Evolutionary conservation across 2,329 filamentous ascomycete genomes (phyloP).

Genomic region (Aspergillus sp.): DNA sequence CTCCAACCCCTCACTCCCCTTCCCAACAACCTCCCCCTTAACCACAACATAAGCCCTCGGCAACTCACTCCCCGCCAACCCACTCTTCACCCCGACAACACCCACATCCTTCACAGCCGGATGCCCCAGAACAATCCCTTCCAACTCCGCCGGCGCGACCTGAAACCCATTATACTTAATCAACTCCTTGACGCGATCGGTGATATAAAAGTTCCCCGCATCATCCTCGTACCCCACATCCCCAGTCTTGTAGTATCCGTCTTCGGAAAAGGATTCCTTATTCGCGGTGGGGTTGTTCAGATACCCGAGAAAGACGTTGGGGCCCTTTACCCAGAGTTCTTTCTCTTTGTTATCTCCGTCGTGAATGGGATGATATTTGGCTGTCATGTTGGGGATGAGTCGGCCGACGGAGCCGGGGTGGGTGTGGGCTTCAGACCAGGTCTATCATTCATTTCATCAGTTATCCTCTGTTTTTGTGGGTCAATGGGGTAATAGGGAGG

Average conservation of each 20-base stretch:
- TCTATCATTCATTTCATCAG: neutral
- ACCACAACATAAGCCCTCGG: slow-evolving; percentile 60
- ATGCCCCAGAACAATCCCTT: slow-evolving; percentile 47
- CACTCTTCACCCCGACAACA: slow-evolving; percentile 58
- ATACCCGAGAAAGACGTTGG: slow-evolving; percentile 76
- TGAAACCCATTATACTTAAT: slow-evolving; percentile 66
- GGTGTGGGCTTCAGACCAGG: slow-evolving; percentile 13
- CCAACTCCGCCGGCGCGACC: slow-evolving; percentile 64
- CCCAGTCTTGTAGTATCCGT: slow-evolving; percentile 79
- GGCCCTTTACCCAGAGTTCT: slow-evolving; percentile 69
- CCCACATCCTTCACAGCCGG: slow-evolving; percentile 54
- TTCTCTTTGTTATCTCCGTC: slow-evolving; percentile 38
- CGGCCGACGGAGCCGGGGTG: slow-evolving; percentile 16
- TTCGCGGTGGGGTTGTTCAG: slow-evolving; percentile 70
- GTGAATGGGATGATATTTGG: slow-evolving; percentile 11
- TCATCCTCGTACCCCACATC: slow-evolving; percentile 72
- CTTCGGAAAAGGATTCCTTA: slow-evolving; percentile 64
- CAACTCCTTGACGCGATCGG: slow-evolving; percentile 67
- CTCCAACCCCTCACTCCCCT: slow-evolving; percentile 41
- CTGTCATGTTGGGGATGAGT: slow-evolving; percentile 22
- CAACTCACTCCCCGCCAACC: slow-evolving; percentile 60
- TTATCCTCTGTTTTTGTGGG: neutral
- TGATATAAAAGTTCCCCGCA: slow-evolving; percentile 76
- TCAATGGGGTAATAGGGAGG: neutral
- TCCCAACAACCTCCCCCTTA: slow-evolving; percentile 15